Evolutionary conservation across 2,329 filamentous ascomycete species (phyloP).

Genomic region (Ceratocystis eucalypticola): DNA sequence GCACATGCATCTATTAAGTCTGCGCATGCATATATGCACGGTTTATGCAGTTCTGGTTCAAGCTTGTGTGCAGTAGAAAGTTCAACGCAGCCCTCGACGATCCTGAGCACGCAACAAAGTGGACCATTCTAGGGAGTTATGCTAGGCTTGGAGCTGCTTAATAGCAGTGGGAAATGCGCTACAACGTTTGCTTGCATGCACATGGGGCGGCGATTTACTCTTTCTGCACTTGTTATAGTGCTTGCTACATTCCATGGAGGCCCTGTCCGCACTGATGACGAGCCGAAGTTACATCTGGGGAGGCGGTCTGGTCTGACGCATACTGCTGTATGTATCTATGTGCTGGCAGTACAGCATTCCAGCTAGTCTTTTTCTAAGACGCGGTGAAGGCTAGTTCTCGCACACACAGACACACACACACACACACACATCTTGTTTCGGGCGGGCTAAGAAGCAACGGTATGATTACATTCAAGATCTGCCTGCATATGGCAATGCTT

Average conservation of each 20-base stretch:
- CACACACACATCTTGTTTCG: no score
- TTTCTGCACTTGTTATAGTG: neutral
- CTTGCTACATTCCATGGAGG: neutral
- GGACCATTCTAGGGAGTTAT: neutral
- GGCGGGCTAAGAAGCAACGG: no score
- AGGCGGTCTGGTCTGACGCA: neutral
- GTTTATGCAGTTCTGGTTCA: neutral
- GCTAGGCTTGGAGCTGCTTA: neutral
- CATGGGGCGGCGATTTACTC: neutral
- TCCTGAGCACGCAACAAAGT: neutral
- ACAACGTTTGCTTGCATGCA: neutral
- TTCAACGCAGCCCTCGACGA: neutral
- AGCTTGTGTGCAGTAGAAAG: neutral
- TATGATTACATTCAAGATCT: neutral
- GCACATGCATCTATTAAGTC: neutral
- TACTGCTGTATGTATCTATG: neutral
- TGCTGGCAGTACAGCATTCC: neutral
- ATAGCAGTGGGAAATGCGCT: neutral
- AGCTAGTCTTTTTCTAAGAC: neutral
- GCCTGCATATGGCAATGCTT: neutral
- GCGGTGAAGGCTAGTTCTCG: no score
- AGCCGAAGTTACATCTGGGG: neutral
- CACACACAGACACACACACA: no score
- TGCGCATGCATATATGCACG: constrained; percentile 3
- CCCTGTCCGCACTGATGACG: neutral